phyloP scores from a whole-genome alignment of 768 basidiomycete genomes.

The Leccinum boreale region DNA sequence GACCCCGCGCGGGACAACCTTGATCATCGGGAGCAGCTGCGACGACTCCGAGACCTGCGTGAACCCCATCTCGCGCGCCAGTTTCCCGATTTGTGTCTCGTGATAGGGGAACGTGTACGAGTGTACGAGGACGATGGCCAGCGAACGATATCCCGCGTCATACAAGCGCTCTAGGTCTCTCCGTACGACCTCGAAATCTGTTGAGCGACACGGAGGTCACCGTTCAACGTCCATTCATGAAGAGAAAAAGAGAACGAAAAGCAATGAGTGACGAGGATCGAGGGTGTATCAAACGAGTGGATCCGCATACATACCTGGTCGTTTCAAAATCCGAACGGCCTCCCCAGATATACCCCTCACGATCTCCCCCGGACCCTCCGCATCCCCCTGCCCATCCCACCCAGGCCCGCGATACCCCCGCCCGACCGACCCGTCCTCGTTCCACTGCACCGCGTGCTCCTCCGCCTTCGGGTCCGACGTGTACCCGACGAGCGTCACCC shows the following conservation, averaged over 20 bases:
- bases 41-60: slow-evolving; percentile 86
- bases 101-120: slow-evolving; percentile 92
- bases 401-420: slow-evolving; percentile 75
- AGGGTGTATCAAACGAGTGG: background rate
- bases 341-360: slow-evolving; percentile 85
- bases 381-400: slow-evolving; percentile 66
- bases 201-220: background rate
- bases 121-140: slow-evolving; percentile 88
- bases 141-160: slow-evolving; percentile 78
- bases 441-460: slow-evolving; percentile 73
- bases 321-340: slow-evolving; percentile 77
- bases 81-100: slow-evolving; percentile 64
- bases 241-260: background rate
- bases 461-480: slow-evolving; percentile 84
- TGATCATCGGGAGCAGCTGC: slow-evolving; percentile 89
- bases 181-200: slow-evolving; percentile 54
- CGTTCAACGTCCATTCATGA: background rate
- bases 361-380: slow-evolving; percentile 78
- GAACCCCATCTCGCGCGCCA: slow-evolving; percentile 85
- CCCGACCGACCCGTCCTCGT: slow-evolving; percentile 61
- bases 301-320: slow-evolving; percentile 46
- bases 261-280: background rate
- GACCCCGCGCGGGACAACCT: slow-evolving; percentile 89
- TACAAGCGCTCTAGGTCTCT: slow-evolving; percentile 68
- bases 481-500: slow-evolving; percentile 91